Base-by-base conservation (phyloP, 192 early-diverging fungal genomes). In the Rhizophagus prolifer region DNA sequence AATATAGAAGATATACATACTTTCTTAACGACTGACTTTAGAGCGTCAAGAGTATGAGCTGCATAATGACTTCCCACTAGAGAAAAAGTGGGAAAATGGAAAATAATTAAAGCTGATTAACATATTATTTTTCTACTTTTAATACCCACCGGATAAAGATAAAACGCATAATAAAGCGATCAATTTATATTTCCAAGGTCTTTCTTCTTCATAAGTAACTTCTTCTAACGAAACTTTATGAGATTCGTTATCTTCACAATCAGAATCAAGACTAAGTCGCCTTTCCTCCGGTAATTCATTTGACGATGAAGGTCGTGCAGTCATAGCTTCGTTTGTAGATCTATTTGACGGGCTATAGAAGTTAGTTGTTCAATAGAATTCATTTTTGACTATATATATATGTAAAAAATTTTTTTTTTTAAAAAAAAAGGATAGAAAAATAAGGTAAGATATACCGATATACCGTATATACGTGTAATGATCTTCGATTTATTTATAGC, bases 41-140 rank as follows among this genome's bases (percentile, higher is more conserved):
- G 77, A n/a, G 88, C 88, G 8, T 86, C 88, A n/a, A 91, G 80
- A 31, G 90, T 90, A 64, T 91, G 90, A 41, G 88, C 90, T 31
- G 90, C 87, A 79, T 88, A 91, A 82, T 91, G 90, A 64, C 87
- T 88, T 72, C 90, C 90, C 75, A 91, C 89, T 91, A 81, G 13
- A 28, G 44, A 31, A 63, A 34, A 4, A 34, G n/a, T n/a, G n/a
- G n/a, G n/a, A 31, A 2, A 31, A 28, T 62, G 54, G 26, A 50
- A 70, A 36, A 59, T 60, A 10, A 21, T 30, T 38, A 34, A 46
- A 38, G 19, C 23, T 9, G n/a, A 13, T 21, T 14, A 16, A 25
- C 25, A 34, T 41, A 25, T 64, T 19, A 2, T 60, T 30, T 38
- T 38, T 19, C 31, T 34, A 41, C 31, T 38, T 34, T 41, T 21